These are phyloP conservation scores for Carex scoparia DNA, from an alignment of 176 grass and related monocot genomes.

Conservation along the genomic window DNA sequence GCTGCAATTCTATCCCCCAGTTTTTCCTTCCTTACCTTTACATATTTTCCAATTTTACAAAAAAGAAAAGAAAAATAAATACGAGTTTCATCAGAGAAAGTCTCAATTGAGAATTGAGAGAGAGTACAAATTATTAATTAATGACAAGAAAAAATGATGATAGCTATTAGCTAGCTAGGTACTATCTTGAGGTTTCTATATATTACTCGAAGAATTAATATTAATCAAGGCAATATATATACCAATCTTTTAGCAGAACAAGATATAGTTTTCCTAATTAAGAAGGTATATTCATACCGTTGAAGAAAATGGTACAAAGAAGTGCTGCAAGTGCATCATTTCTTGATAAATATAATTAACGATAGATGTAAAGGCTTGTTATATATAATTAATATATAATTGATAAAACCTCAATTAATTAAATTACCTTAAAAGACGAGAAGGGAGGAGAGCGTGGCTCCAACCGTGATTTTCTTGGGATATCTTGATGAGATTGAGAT, in stretches of 20 bases:
- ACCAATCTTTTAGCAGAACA: neutral
- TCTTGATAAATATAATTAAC: neutral
- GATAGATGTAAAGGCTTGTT: neutral
- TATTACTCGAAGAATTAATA: neutral
- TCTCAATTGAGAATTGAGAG: neutral
- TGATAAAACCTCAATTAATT: neutral
- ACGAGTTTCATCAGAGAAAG: neutral
- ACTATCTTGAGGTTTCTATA: neutral
- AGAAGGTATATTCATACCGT: neutral
- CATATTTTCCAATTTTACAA: neutral
- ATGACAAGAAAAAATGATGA: neutral
- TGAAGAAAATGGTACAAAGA: neutral
- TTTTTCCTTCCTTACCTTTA: conserved; percentile 95
- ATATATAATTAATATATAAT: neutral
- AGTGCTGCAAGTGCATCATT: neutral
- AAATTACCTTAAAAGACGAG: conserved; percentile 75
- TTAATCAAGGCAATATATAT: neutral
- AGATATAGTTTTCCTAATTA: neutral
- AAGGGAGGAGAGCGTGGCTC: conserved; percentile 42
- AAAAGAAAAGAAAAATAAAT: neutral
- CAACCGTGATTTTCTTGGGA: conserved; percentile 36
- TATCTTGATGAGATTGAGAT: conserved; percentile 26
- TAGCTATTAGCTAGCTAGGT: neutral
- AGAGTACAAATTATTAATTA: neutral
- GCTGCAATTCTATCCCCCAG: conserved; percentile 93